Evolutionary conservation across 345 rosid species (phyloP), one percentile per base, ranked within the genome.

Genomic region (Sisymbrium altissimum): DNA sequence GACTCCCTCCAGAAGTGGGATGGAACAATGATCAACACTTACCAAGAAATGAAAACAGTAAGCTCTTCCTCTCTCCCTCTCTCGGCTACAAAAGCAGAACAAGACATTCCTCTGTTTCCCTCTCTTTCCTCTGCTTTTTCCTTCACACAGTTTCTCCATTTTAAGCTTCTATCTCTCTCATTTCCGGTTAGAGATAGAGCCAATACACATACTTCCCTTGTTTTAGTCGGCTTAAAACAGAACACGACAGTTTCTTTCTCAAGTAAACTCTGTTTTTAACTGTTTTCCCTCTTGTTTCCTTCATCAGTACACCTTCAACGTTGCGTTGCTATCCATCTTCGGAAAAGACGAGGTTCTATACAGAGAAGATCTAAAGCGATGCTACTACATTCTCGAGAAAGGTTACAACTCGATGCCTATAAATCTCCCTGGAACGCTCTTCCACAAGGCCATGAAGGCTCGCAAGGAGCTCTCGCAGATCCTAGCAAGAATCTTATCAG

Each of bases 321-420:
- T 90, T 18, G 93, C 95, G 11, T 49, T 90, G 5, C 90, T 85
- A 1, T 90, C 95, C 4, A 88, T 93, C 60, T 87, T 93, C n/a
- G 97, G 97, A 27, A 83, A 84, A 56, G 95, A 90, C 52, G 90
- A 81, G 33, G 80, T 80, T 12, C 40, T 79, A 2, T 86, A 87
- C 87, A 75, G 92, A 71, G 93, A 87, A 53, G 97, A 95, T 74
- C 87, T 92, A 38, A 92, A 89, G 74, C 76, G 85, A 68, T 88
- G 93, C 53, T 95, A 95, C 82, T 89, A 91, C 87, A 78, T 88
- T 80, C 92, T 95, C 8, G 99, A 95, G 69, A 83, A 88, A 66
- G 99, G 97, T 0, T 95, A 95, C 87, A 95, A 95, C 71, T 95
- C 99, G n/a, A 88, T 95, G 97, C 97, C 97, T 13, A 74, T 95